Evolutionary conservation across 345 rosid genomes (phyloP).

Genomic region (Salix viminalis): DNA sequence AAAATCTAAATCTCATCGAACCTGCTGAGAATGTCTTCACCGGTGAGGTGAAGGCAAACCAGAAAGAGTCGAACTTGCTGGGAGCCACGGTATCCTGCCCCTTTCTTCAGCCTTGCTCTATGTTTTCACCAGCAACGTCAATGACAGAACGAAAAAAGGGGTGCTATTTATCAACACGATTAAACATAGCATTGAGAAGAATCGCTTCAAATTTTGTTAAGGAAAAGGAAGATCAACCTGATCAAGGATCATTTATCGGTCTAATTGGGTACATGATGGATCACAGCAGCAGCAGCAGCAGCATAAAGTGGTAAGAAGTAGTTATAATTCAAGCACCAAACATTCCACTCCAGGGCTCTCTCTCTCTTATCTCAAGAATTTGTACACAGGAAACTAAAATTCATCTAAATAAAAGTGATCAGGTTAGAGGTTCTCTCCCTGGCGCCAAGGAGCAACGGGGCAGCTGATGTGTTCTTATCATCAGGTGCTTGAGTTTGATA

Average conservation of each 20-base stretch:
- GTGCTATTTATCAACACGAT: too few species aligned
- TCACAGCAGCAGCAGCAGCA: neutral
- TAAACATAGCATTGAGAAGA: neutral
- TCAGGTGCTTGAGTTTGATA: slow-evolving; percentile 27
- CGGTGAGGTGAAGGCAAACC: too few species aligned
- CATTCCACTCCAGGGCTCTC: slow-evolving; percentile 21
- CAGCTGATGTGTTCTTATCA: slow-evolving; percentile 17
- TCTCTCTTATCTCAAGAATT: slow-evolving; percentile 6
- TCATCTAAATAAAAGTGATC: slow-evolving; percentile 18
- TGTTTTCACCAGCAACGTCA: neutral
- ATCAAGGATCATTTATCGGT: neutral
- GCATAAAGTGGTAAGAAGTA: slow-evolving; percentile 10
- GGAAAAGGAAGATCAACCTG: neutral
- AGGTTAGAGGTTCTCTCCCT: slow-evolving; percentile 25
- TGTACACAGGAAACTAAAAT: slow-evolving; percentile 39
- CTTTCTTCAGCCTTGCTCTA: too few species aligned
- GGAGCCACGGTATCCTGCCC: too few species aligned
- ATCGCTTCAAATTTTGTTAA: neutral
- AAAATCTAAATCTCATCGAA: too few species aligned
- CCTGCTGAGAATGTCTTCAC: too few species aligned
- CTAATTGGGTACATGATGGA: neutral
- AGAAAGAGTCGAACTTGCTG: too few species aligned
- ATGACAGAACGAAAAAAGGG: too few species aligned
- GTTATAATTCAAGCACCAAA: slow-evolving; percentile 24
- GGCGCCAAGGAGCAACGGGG: slow-evolving; percentile 12